Percentiles rank a stretch among this genome's conserved stretches.
Evolutionary conservation across 352 stramenopile species (phyloP).

Genomic region (Saprolegnia diclina): DNA sequence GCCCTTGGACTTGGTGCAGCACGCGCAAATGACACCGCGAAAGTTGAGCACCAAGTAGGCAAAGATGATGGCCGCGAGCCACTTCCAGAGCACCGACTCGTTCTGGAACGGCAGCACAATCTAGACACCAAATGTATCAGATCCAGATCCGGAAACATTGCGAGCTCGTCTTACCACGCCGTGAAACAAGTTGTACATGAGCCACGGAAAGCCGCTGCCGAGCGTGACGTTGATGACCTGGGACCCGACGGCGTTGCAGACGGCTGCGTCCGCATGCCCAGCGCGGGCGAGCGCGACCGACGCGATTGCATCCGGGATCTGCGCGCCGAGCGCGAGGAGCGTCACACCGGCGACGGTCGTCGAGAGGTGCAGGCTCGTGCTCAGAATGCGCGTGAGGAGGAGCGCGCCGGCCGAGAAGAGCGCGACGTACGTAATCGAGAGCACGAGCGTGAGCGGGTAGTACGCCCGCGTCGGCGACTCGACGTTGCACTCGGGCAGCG

Average conservation of each 20-base stretch:
- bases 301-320: conserved; percentile 75
- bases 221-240: conserved; percentile 85
- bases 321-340: conserved; percentile 70
- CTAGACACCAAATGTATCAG: neutral
- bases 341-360: conserved; percentile 73
- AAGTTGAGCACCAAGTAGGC: conserved; percentile 26
- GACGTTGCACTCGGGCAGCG: conserved; percentile 59
- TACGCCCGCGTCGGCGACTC: conserved; percentile 20
- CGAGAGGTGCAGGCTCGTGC: conserved; percentile 29
- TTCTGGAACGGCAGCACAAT: conserved; percentile 18
- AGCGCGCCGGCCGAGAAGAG: conserved; percentile 70
- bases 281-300: conserved; percentile 73
- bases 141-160: neutral
- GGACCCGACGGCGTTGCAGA: conserved; percentile 78
- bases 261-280: conserved; percentile 73
- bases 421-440: conserved; percentile 69
- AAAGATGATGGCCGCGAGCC: conserved; percentile 20
- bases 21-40: conserved; percentile 23
- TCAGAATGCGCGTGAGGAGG: conserved; percentile 54
- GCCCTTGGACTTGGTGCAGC: conserved; percentile 25
- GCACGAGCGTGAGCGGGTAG: conserved; percentile 53
- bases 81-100: conserved; percentile 19
- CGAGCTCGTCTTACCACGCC: too few relatives aligned
- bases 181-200: conserved; percentile 75
- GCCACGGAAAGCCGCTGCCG: conserved; percentile 65